Evolutionary conservation across 78 protist genomes (phyloP).

Genomic region (Pigoraptor vietnamica): DNA sequence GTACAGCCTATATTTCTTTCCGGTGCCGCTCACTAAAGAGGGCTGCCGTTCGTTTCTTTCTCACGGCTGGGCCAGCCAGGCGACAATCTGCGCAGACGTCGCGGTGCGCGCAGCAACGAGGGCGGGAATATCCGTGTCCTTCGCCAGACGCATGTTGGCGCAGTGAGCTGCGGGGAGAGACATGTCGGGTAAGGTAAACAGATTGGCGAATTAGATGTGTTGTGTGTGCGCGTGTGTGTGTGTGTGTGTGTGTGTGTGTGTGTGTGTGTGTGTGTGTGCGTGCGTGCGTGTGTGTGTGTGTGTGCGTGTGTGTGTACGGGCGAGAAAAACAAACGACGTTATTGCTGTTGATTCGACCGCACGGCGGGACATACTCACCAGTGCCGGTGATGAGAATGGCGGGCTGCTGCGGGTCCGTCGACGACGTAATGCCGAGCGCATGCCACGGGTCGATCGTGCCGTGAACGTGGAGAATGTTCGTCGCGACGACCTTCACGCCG

Average conservation of each 20-base stretch:
- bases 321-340: neutral
- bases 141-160: neutral
- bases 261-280: too few relatives aligned
- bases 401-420: neutral
- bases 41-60: too few relatives aligned
- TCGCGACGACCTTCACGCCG: neutral
- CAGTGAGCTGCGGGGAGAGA: neutral
- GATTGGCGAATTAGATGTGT: too few relatives aligned
- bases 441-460: slow-evolving; percentile 36
- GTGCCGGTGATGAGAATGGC: slow-evolving; percentile 6
- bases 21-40: too few relatives aligned
- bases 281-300: too few relatives aligned
- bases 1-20: too few relatives aligned
- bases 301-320: neutral
- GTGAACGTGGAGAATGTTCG: slow-evolving; percentile 9
- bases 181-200: too few relatives aligned
- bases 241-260: too few relatives aligned
- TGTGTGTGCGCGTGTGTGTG: too few relatives aligned
- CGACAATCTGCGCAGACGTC: neutral
- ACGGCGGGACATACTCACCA: neutral
- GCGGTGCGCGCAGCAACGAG: neutral
- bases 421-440: neutral
- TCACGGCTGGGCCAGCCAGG: neutral
- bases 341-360: neutral
- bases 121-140: neutral